Evolutionary conservation across 768 basidiomycete species (phyloP).

Genomic region (Leccinum fibrillosum): DNA sequence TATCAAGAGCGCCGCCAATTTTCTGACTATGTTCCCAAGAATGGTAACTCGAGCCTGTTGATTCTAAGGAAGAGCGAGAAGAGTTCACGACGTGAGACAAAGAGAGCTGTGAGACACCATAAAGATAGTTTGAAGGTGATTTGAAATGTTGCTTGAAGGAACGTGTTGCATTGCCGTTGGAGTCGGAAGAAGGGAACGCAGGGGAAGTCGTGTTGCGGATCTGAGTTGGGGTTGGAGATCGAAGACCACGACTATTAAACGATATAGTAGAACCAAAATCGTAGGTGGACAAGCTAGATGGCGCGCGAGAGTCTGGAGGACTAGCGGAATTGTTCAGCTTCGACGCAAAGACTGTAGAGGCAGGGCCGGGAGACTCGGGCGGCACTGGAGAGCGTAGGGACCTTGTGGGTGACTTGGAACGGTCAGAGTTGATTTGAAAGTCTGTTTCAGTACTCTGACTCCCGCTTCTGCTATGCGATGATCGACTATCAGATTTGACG

Average conservation of each 20-base stretch:
- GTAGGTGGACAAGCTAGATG: slow-evolving; percentile 46
- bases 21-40: slow-evolving; percentile 64
- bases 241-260: slow-evolving; percentile 38
- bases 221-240: slow-evolving; percentile 72
- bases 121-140: slow-evolving; percentile 49
- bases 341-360: slow-evolving; percentile 24
- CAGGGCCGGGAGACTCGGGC: slow-evolving; percentile 56
- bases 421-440: slow-evolving; percentile 25
- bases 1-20: slow-evolving; percentile 48
- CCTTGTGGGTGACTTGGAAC: slow-evolving; percentile 43
- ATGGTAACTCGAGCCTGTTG: slow-evolving; percentile 82
- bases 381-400: slow-evolving; percentile 54
- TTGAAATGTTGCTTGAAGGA: slow-evolving; percentile 52
- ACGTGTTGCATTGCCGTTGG: slow-evolving; percentile 42
- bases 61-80: slow-evolving; percentile 77
- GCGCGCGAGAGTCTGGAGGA: slow-evolving; percentile 39
- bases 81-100: slow-evolving; percentile 71
- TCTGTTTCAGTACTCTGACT: slow-evolving; percentile 49
- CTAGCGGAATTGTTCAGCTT: slow-evolving; percentile 30
- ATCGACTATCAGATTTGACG: slow-evolving; percentile 28
- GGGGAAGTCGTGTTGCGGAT: slow-evolving; percentile 52
- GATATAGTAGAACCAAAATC: slow-evolving; percentile 49
- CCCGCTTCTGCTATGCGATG: slow-evolving; percentile 51
- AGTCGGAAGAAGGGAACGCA: slow-evolving; percentile 33
- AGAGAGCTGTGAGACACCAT: slow-evolving; percentile 54